These are phyloP conservation scores for Gamsiella multidivaricata DNA, from an alignment of 192 early-diverging fungal species.

Conservation along the genomic window DNA sequence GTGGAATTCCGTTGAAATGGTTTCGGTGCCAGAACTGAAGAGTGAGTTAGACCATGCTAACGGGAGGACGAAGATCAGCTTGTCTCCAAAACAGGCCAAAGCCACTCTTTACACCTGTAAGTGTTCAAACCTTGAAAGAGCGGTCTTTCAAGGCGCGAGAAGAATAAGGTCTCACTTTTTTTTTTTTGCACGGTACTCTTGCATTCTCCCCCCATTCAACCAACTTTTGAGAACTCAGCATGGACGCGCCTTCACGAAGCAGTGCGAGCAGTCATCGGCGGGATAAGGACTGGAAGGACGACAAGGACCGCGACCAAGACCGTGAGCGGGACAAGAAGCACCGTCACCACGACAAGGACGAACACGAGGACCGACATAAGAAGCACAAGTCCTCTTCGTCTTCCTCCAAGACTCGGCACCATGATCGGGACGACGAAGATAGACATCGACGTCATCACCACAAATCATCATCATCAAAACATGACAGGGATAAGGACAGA, in stretches of 20 bases:
- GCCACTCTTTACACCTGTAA: not conserved
- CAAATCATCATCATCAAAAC: conserved; percentile 27
- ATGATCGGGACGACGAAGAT: conserved; percentile 25
- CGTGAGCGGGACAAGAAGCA: conserved; percentile 22
- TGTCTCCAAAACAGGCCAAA: not conserved
- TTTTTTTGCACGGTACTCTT: not conserved
- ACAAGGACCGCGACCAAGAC: conserved; percentile 14
- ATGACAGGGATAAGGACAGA: conserved; percentile 19
- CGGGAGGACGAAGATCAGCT: not conserved
- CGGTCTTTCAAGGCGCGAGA: too few relatives aligned
- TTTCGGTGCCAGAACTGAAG: not conserved
- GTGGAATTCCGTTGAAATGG: too few relatives aligned
- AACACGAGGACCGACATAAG: conserved; percentile 14
- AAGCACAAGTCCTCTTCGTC: conserved; percentile 48
- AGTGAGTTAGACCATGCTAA: not conserved
- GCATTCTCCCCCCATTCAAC: not conserved
- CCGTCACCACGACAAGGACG: conserved; percentile 17
- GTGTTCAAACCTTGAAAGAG: not conserved
- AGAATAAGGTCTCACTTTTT: too few relatives aligned
- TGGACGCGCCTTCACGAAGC: conserved; percentile 38
- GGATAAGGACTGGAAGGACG: not conserved
- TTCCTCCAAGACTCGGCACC: conserved; percentile 39
- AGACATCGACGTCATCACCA: conserved; percentile 12
- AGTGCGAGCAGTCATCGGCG: conserved; percentile 9
- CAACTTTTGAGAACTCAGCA: not conserved